Evolutionary conservation across 208 protist species (phyloP).

Genomic region (Acanthamoeba culbertsoni): DNA sequence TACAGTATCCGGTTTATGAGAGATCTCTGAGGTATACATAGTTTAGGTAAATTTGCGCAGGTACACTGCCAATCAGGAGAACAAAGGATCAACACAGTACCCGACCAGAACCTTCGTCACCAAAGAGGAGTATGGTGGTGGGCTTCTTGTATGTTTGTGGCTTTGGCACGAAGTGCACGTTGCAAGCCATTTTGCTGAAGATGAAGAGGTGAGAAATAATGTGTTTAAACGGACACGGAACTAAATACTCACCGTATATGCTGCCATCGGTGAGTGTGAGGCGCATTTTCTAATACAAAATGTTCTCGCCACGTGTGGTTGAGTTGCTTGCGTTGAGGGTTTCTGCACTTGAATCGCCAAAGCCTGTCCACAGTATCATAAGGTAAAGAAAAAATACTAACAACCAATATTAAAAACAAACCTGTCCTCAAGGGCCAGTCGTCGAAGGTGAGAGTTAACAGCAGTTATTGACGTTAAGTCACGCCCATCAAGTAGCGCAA

Average conservation of each 20-base stretch:
- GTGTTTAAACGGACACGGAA: background rate
- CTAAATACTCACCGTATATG: background rate
- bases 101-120: background rate
- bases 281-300: background rate
- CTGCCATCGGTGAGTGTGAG: background rate
- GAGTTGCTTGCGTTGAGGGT: background rate
- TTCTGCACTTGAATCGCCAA: background rate
- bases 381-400: background rate
- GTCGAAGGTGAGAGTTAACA: background rate
- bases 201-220: too few species aligned
- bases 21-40: background rate
- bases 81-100: background rate
- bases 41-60: background rate
- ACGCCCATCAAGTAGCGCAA: background rate
- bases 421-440: conserved; percentile 15
- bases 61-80: background rate
- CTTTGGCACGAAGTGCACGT: background rate
- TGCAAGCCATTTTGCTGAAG: background rate
- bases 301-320: background rate
- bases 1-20: background rate
- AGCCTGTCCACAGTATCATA: background rate
- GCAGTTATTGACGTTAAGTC: background rate
- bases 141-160: conserved; percentile 8
- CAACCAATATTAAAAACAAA: background rate
- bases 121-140: background rate